These are phyloP conservation scores for Tardiomyces blankii DNA, from an alignment of 1,139 yeast species.

Conservation along the genomic window DNA sequence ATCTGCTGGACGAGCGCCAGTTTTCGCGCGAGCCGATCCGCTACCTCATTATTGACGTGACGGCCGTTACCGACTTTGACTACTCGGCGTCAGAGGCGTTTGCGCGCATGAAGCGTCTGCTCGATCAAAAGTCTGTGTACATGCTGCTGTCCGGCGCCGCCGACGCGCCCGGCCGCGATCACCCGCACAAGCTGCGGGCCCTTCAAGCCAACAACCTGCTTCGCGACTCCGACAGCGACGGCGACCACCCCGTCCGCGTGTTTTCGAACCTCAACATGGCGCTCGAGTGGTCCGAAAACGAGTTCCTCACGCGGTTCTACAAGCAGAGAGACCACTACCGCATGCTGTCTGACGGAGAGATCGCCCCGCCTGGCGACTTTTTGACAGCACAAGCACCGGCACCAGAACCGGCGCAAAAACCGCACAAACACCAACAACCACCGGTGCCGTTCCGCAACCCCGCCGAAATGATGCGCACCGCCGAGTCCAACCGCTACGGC, in stretches of 20 bases:
- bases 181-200: conserved; percentile 20
- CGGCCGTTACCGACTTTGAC: conserved; percentile 73
- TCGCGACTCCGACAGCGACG: not conserved
- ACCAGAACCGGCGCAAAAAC: no score
- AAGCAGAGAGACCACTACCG: conserved; percentile 19
- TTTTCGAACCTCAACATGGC: conserved; percentile 77
- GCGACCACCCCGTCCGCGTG: conserved; percentile 38
- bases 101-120: conserved; percentile 69
- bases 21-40: conserved; percentile 51
- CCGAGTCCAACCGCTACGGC: conserved; percentile 5
- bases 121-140: conserved; percentile 58
- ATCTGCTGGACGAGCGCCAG: conserved; percentile 43
- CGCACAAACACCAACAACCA: no score
- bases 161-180: conserved; percentile 31
- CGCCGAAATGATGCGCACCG: not conserved
- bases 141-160: conserved; percentile 73
- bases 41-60: conserved; percentile 75
- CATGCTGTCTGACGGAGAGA: not conserved
- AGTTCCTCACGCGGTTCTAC: conserved; percentile 62
- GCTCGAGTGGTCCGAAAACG: conserved; percentile 94
- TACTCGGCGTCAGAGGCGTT: conserved; percentile 96
- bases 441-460: not conserved
- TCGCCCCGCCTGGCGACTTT: no score
- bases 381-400: no score
- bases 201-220: conserved; percentile 18